Conservation (phyloP, 2,329 filamentous ascomycete species). For the Ascochyta fabae region DNA sequence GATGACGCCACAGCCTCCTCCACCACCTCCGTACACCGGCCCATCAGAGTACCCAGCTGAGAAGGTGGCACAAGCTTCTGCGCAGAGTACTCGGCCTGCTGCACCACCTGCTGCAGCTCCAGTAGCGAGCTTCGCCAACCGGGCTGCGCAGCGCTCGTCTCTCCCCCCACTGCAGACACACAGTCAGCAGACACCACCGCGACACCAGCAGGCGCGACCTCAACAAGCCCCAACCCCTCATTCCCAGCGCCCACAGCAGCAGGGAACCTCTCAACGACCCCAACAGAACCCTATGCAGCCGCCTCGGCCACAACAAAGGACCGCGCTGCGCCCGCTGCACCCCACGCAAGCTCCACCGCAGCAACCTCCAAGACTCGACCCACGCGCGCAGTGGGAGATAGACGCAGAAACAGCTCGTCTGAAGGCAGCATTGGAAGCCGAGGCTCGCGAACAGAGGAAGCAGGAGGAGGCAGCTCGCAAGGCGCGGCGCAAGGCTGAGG, state of each 20-base stretch:
- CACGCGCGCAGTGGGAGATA: slow-evolving; percentile 60
- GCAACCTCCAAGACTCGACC: slow-evolving; percentile 48
- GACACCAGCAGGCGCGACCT: slow-evolving; percentile 6
- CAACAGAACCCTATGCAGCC: slow-evolving; percentile 10
- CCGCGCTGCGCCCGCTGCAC: slow-evolving; percentile 37
- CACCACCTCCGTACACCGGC: slow-evolving; percentile 32
- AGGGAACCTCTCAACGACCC: not conserved
- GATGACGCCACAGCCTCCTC: slow-evolving; percentile 41
- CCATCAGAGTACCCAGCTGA: slow-evolving; percentile 32
- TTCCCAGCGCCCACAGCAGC: slow-evolving; percentile 6
- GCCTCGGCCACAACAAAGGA: slow-evolving; percentile 41
- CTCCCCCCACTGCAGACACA: slow-evolving; percentile 39
- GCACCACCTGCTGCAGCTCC: not conserved
- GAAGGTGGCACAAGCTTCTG: slow-evolving; percentile 26
- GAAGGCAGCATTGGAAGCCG: slow-evolving; percentile 52
- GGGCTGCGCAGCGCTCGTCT: slow-evolving; percentile 35
- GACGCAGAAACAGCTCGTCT: slow-evolving; percentile 58
- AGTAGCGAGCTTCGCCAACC: slow-evolving; percentile 10
- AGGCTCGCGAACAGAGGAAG: slow-evolving; percentile 57
- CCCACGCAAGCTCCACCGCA: slow-evolving; percentile 34
- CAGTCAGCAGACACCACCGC: slow-evolving; percentile 23
- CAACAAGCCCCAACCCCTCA: slow-evolving; percentile 9
- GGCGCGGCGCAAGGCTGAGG: slow-evolving; percentile 65
- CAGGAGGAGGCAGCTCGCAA: slow-evolving; percentile 52
- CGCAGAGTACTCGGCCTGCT: not conserved